A percentile compares a stretch with the other conserved stretches of the same genome.
Conservation (phyloP, 306 rosid species). For the Astragalus membranaceus region DNA sequence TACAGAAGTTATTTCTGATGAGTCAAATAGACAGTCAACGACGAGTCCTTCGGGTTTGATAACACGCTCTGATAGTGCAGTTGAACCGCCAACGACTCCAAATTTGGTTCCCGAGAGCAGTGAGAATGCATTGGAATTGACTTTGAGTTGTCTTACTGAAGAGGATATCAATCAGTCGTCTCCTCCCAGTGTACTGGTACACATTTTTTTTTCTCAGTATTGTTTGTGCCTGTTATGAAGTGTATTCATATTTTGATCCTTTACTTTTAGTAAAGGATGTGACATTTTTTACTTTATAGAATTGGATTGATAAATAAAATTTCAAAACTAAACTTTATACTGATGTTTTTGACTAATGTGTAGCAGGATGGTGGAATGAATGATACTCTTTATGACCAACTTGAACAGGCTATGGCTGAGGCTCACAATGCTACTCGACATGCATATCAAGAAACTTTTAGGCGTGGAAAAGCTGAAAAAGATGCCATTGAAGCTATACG, state of each 20-base stretch:
- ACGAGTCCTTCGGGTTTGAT: constrained; percentile 52
- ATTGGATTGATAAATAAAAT: neutral
- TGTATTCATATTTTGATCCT: neutral
- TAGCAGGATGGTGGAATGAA: constrained; percentile 67
- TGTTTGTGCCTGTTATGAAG: constrained; percentile 3
- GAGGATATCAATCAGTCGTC: constrained; percentile 37
- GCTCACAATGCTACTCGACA: constrained; percentile 58
- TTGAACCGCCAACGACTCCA: constrained; percentile 33
- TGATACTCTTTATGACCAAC: constrained; percentile 57
- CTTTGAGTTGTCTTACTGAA: constrained; percentile 1
- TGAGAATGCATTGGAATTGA: constrained; percentile 32
- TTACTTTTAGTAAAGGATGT: constrained; percentile 13
- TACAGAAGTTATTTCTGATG: constrained; percentile 29
- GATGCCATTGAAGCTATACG: constrained; percentile 67
- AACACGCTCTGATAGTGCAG: constrained; percentile 38
- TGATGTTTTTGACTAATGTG: constrained; percentile 5
- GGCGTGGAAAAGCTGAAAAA: constrained; percentile 77
- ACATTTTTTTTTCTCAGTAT: neutral
- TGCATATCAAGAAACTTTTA: constrained; percentile 58
- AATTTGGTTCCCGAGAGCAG: constrained; percentile 29
- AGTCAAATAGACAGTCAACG: constrained; percentile 26
- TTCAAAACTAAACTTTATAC: neutral
- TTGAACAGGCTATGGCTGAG: constrained; percentile 58
- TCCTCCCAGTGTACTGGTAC: constrained; percentile 63
- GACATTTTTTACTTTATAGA: neutral